Evolutionary conservation across 495 filamentous ascomycete species (phyloP), one percentile per base, ranked within the genome.

Genomic region (Penicillium parvum): DNA sequence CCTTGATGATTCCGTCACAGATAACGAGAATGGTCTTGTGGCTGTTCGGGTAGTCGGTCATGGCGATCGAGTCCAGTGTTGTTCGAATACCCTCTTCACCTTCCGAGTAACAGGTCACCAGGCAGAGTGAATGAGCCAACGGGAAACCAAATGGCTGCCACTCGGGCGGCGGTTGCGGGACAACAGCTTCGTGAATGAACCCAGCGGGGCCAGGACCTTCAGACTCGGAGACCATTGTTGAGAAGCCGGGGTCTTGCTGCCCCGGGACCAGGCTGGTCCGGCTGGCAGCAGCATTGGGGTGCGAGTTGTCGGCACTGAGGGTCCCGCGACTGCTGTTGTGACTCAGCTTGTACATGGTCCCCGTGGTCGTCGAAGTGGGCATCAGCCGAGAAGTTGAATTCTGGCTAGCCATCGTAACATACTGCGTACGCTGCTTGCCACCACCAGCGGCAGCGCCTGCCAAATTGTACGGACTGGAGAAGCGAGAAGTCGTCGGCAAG

Each of bases 31-130:
- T 89, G 12, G 86, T 79, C 63, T 97, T 99, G 73, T 99, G 94
- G 63, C 90, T 96, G 74, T 97, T 97, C 5, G 94, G 94, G 52
- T 97, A 99, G 58, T 99, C 94, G 7, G 94, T 99, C 72, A 87
- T 91, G 19, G 90, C 92, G 63, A 99, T 83, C 1, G 94, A 97
- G 65, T 99, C 90, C 14, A 99, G 66, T 4, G 94, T 99, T 8
- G 91, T 94, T 15, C 94, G 82, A 35, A 99, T 75, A 52, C 90
- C 94, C 17, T 92, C 80, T 55, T 88, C 88, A 22, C 94, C 92
- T 69, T 99, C 94, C 0, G 94, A 99, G 60, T 99, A 99, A 45
- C 90, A 91, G 7, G 94, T 99, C 23, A 99, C 90, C 39, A 99
- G 68, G 65, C 90, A 96, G 47, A 99, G 86, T 1, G 86, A 71